Conservation (phyloP, 2,329 filamentous ascomycete genomes). For the Epichloe uncinata region DNA sequence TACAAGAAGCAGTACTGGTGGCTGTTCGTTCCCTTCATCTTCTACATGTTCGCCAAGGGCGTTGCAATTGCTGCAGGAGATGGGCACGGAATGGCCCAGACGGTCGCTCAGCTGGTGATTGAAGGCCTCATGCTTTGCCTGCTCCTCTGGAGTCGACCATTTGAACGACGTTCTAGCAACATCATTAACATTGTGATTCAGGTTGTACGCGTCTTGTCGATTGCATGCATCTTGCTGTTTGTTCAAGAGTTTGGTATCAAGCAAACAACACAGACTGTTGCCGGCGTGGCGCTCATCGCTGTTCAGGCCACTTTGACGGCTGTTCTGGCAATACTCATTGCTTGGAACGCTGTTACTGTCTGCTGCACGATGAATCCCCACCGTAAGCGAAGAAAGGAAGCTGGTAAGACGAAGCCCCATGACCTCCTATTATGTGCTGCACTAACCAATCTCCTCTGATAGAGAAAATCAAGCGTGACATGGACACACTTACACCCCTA, state of each 20-base stretch:
- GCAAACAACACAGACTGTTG: conserved; percentile 87
- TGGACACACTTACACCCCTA: conserved; percentile 73
- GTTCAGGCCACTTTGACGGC: conserved; percentile 77
- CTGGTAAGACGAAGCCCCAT: conserved; percentile 47
- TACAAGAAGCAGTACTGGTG: conserved; percentile 96
- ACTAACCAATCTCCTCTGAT: conserved; percentile 5
- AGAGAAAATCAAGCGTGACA: conserved; percentile 66
- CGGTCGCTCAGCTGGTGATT: conserved; percentile 64
- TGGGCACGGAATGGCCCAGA: conserved; percentile 73
- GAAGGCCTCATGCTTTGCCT: conserved; percentile 69
- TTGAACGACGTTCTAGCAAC: conserved; percentile 73
- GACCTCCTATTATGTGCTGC: conserved; percentile 13
- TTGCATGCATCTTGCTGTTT: conserved; percentile 81
- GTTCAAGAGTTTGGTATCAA: conserved; percentile 83
- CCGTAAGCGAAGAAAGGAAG: conserved; percentile 73
- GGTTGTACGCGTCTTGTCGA: conserved; percentile 75
- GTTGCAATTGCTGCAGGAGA: conserved; percentile 74
- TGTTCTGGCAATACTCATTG: conserved; percentile 73
- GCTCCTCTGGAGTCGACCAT: conserved; percentile 76
- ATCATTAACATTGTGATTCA: conserved; percentile 91
- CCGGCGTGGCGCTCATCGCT: conserved; percentile 85
- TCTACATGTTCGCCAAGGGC: conserved; percentile 86
- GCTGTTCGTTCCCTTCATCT: conserved; percentile 79
- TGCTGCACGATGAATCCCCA: conserved; percentile 85
- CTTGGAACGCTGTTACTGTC: conserved; percentile 73